phyloP scores from a whole-genome alignment of 768 basidiomycete species.

The Boletus sp. region DNA sequence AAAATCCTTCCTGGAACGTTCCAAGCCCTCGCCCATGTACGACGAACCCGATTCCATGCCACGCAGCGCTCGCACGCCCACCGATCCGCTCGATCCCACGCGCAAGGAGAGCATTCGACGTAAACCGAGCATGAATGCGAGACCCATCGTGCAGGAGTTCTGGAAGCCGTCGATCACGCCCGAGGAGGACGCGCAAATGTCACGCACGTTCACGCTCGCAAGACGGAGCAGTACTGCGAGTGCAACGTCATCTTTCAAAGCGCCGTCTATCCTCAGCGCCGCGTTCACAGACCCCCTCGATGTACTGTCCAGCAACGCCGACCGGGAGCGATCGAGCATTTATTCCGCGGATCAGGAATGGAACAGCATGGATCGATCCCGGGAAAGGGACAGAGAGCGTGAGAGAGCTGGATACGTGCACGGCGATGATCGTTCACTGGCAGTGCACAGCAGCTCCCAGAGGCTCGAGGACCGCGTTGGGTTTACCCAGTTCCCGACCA shows the following conservation, averaged over 20 bases:
- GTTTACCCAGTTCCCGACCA: conserved; percentile 4
- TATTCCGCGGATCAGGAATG: conserved; percentile 30
- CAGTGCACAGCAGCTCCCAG: conserved; percentile 8
- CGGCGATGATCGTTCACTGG: conserved; percentile 28
- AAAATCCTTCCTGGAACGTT: conserved; percentile 19
- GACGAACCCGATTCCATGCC: conserved; percentile 32
- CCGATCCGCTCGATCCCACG: conserved; percentile 21
- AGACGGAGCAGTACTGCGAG: conserved; percentile 51
- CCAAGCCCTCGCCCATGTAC: conserved; percentile 18
- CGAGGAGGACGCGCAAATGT: conserved; percentile 42
- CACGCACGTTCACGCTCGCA: conserved; percentile 42
- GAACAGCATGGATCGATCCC: conserved; percentile 23
- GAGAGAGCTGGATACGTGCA: conserved; percentile 16
- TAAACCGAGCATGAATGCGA: conserved; percentile 35
- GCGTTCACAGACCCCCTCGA: conserved; percentile 32
- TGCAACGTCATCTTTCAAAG: conserved; percentile 46
- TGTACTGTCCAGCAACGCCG: conserved; percentile 16
- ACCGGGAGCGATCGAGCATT: conserved; percentile 29
- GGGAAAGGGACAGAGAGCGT: conserved; percentile 25
- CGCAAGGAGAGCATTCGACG: conserved; percentile 30
- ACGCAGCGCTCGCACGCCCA: conserved; percentile 19
- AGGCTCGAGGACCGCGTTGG: conserved; percentile 19
- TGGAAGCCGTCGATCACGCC: conserved; percentile 50
- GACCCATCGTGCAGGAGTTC: conserved; percentile 40
- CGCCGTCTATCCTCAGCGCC: conserved; percentile 40